Evolutionary conservation across 495 filamentous ascomycete genomes (phyloP).

Genomic region (Aspergillus funiculosus): DNA sequence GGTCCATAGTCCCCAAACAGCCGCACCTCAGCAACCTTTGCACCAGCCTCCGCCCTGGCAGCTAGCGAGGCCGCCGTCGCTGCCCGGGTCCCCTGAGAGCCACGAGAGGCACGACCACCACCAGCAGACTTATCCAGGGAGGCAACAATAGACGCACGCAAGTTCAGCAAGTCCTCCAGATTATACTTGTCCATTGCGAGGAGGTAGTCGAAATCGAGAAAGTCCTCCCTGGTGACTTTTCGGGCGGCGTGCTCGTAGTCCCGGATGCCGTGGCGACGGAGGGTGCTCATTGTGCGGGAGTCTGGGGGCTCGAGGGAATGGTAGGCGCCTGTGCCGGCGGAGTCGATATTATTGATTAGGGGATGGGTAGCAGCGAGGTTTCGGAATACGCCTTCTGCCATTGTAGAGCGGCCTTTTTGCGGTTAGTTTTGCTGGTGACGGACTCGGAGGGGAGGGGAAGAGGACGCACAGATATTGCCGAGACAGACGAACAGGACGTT

Average conservation of each 20-base stretch:
- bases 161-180: slow-evolving; percentile 59
- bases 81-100: slow-evolving; percentile 25
- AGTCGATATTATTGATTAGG: slow-evolving; percentile 69
- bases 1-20: slow-evolving; percentile 78
- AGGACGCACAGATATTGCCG: slow-evolving; percentile 80
- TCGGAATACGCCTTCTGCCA: slow-evolving; percentile 92
- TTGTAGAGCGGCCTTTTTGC: slow-evolving; percentile 61
- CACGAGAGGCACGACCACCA: slow-evolving; percentile 21
- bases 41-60: slow-evolving; percentile 26
- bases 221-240: slow-evolving; percentile 66
- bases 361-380: slow-evolving; percentile 54
- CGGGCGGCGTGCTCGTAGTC: slow-evolving; percentile 74
- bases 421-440: slow-evolving; percentile 8
- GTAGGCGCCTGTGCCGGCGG: slow-evolving; percentile 83
- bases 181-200: slow-evolving; percentile 94
- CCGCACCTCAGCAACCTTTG: slow-evolving; percentile 53
- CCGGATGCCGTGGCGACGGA: slow-evolving; percentile 65
- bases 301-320: slow-evolving; percentile 71
- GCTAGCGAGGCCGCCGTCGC: slow-evolving; percentile 25
- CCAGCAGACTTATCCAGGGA: slow-evolving; percentile 35
- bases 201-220: slow-evolving; percentile 82
- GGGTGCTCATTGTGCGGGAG: slow-evolving; percentile 74
- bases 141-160: slow-evolving; percentile 46
- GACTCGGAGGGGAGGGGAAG: not conserved
- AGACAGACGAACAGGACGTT: slow-evolving; percentile 94